phyloP scores from a whole-genome alignment of 1,284 basidiomycete genomes.

The Marasmius sp. region DNA sequence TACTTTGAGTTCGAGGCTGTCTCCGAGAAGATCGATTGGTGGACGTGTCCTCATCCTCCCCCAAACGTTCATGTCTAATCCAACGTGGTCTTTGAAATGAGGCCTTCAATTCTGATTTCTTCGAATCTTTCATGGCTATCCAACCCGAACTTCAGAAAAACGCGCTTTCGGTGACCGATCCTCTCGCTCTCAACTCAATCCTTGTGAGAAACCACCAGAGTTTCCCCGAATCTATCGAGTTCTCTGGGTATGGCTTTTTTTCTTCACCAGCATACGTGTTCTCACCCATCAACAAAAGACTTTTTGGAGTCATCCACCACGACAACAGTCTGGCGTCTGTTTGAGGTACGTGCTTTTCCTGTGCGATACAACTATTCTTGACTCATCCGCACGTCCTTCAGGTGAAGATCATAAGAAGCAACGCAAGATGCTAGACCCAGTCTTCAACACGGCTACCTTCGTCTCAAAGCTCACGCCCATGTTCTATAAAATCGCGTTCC shows the following conservation, averaged over 20 bases:
- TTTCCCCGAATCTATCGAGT: conserved; percentile 23
- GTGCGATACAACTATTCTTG: background rate
- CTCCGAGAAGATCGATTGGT: too few relatives aligned
- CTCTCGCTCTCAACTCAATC: conserved; percentile 24
- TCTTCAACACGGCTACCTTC: conserved; percentile 30
- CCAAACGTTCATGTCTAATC: too few relatives aligned
- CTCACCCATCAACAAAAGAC: background rate
- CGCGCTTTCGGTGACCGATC: conserved; percentile 25
- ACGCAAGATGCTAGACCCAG: conserved; percentile 31
- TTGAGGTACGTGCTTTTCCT: background rate
- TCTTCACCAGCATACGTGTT: too few relatives aligned
- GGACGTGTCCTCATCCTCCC: too few relatives aligned
- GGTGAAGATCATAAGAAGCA: conserved; percentile 31
- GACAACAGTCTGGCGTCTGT: background rate
- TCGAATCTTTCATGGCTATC: too few relatives aligned
- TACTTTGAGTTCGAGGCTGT: too few relatives aligned
- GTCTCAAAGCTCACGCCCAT: conserved; percentile 32
- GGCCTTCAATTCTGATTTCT: too few relatives aligned
- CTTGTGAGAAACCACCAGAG: conserved; percentile 21
- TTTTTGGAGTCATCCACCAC: conserved; percentile 7
- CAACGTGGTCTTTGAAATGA: too few relatives aligned
- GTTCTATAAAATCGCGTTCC: conserved; percentile 29
- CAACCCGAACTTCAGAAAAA: conserved; percentile 11
- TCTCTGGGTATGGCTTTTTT: conserved; percentile 10
- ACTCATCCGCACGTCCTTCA: conserved; percentile 3